Conservation (phyloP, 2,329 filamentous ascomycete genomes). For the Colletotrichum sp. region DNA sequence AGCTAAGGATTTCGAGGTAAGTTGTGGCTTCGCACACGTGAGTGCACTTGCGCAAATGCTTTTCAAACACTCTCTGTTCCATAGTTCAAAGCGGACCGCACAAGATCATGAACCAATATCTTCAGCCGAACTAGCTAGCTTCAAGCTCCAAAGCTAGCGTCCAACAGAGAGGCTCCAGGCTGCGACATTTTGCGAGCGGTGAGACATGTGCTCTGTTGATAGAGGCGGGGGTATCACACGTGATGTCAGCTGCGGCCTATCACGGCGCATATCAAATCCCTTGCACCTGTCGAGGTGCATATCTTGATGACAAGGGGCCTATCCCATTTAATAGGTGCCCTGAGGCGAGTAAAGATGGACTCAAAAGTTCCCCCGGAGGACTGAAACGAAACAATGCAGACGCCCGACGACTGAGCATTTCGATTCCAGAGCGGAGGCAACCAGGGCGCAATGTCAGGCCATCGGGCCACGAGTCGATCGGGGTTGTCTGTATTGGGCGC, state of each 20-base stretch:
- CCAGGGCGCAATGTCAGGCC: background rate
- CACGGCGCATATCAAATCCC: background rate
- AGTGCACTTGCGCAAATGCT: background rate
- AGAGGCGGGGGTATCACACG: background rate
- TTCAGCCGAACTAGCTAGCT: background rate
- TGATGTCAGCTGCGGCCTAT: background rate
- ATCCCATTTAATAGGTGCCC: background rate
- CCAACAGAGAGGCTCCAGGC: fast-evolving
- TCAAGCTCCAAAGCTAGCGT: background rate
- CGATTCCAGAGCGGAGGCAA: background rate
- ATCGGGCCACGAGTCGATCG: background rate
- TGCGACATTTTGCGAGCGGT: background rate
- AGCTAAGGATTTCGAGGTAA: background rate
- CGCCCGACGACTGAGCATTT: background rate
- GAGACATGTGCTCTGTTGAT: background rate
- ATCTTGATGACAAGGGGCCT: background rate
- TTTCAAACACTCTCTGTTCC: background rate
- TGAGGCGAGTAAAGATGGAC: background rate
- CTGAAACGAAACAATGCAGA: background rate
- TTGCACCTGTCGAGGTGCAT: background rate
- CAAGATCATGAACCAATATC: background rate
- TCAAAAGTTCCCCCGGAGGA: background rate
- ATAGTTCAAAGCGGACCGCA: background rate
- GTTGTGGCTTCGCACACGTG: background rate
- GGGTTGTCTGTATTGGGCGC: background rate